Evolutionary conservation across 1,284 basidiomycete genomes (phyloP).

Genomic region (Rhodotorula glutinis): DNA sequence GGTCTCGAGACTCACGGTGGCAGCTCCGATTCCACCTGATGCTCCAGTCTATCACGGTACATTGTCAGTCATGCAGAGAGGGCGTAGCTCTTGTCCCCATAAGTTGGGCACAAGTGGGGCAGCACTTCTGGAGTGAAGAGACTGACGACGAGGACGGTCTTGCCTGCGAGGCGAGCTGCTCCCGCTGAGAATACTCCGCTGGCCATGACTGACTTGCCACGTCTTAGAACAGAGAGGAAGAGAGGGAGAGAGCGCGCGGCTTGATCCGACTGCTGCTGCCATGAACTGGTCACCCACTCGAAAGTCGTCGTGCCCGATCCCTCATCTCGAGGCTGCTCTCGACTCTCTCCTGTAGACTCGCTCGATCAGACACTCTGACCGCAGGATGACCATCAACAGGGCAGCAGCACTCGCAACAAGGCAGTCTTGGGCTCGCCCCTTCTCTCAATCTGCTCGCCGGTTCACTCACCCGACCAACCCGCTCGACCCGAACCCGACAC

Average conservation of each 20-base stretch:
- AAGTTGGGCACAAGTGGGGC: background rate
- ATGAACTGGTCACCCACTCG: too few relatives aligned
- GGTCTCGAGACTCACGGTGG: slow-evolving; percentile 29
- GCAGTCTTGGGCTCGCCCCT: background rate
- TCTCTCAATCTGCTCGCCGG: background rate
- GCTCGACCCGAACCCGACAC: slow-evolving; percentile 22
- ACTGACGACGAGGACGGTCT: slow-evolving; percentile 67
- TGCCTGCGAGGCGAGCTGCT: slow-evolving; percentile 47
- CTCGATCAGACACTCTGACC: too few relatives aligned
- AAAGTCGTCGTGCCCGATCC: too few relatives aligned
- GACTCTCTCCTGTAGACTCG: too few relatives aligned
- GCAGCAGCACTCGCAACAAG: too few relatives aligned
- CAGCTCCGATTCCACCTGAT: slow-evolving; percentile 33
- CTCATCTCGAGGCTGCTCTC: background rate
- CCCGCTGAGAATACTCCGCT: slow-evolving; percentile 13
- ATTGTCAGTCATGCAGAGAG: background rate
- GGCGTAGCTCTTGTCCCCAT: too few relatives aligned
- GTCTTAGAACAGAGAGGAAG: too few relatives aligned
- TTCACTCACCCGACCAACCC: slow-evolving; percentile 21
- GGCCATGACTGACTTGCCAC: background rate
- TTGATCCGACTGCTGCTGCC: too few relatives aligned
- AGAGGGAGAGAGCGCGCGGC: too few relatives aligned
- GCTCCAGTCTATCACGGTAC: slow-evolving; percentile 20
- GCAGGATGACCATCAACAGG: too few relatives aligned
- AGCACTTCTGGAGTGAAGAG: background rate